Evolutionary conservation across 352 stramenopile genomes (phyloP), one percentile per base, ranked within the genome.

Genomic region (Phytophthora sansomeana): DNA sequence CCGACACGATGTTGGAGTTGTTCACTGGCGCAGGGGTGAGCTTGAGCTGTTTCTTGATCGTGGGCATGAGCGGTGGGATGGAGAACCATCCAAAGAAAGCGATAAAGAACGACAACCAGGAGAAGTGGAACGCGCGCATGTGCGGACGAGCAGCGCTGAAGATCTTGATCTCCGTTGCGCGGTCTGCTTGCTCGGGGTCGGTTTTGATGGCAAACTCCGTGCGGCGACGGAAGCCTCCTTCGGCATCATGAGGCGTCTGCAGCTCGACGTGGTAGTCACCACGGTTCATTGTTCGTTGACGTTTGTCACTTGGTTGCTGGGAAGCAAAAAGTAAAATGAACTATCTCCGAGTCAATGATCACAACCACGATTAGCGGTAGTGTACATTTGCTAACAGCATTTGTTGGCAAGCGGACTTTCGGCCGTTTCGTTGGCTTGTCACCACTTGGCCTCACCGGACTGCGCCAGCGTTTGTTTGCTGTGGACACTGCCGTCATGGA

Each of bases 41-140:
- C 0, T 67, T 70, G 9, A 98, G 76, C 54, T 91, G 78, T 9
- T 78, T 70, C 56, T 89, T 89, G 53, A 98, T 95, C 84, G 63
- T 67, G 1, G 63, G 57, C 63, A 71, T 71, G 42, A 71, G 24
- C 11, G 63, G 48, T 7, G 63, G 91, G 63, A 98, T 97, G 21
- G 89, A 81, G 68, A 98, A 98, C 91, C 93, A 98, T 36, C 94
- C 90, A 51, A 97, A 91, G 80, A 98, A 98, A 30, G 92, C 91
- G 36, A 93, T 86, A 75, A 98, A 98, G 74, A 98, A 98, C 17
- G 76, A 91, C 3, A 97, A 59, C 92, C 92, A 98, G 21, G 90
- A 72, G 66, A 78, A 90, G 77, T 98, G 92, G 69, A 98, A 97
- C 6, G 91, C 87, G 41, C 95, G 74, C 91, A 98, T 98, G 75